Evolutionary conservation across 2,329 filamentous ascomycete species (phyloP), one percentile per base, ranked within the genome.

Genomic region (Aureobasidium sp.): DNA sequence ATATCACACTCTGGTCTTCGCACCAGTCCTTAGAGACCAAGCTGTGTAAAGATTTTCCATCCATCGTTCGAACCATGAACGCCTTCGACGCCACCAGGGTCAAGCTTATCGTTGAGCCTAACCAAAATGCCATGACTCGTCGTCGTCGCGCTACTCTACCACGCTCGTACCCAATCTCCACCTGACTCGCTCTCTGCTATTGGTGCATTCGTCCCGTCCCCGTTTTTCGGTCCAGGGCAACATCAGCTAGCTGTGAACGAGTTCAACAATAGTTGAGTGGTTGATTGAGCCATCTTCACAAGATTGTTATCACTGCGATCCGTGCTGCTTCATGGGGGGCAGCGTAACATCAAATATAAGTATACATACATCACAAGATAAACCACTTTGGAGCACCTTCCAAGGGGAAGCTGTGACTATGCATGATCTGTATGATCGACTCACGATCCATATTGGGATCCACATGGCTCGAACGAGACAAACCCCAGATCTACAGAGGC

Each of bases 401-500:
- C 33, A 36, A 13, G 13, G 13, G 33, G 33, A 36, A 36, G 13
- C 13, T 36, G 33, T 13, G 13, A 36, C 13, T 36, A 13, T 15
- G 16, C 54, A 15, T 58, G 54, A 45, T 45, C 38, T 23, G 25
- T 29, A 58, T 33, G 54, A 45, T 33, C 40, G 27, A 45, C 27
- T 33, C 40, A 45, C 16, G 40, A 58, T 47, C 7, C 55, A 58
- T 45, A 58, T 45, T 58, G 9, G 8, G 40, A 58, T 58, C 55
- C 40, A 33, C 55, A 58, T 42, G 2, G 23, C 38, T 29, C 29
- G 36, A 20, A 27, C 53, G 7, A 47, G 55, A 16, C 43, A 16
- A n/a, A 45, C 40, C 55, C 55, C 55, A 58, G 55, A 58, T 58
- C 40, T 58, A 33, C 55, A 58, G 38, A 58, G 55, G 55, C 20